Conservation (phyloP, 192 early-diverging fungal species). For the Coemansia sp. region DNA sequence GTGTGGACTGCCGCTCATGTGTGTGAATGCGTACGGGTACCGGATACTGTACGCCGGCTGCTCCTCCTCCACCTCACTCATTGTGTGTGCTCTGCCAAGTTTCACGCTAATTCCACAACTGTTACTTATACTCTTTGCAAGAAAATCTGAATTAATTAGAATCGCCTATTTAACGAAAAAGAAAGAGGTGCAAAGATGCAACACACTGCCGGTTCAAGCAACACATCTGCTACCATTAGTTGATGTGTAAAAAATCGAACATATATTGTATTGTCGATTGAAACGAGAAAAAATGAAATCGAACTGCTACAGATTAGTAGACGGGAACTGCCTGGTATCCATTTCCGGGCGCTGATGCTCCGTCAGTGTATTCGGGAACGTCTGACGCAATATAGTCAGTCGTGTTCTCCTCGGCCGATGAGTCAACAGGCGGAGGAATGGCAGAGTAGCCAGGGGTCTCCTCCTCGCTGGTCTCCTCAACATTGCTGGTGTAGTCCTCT, state of each 20-base stretch:
- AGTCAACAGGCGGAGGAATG: neutral
- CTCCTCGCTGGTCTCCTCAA: no score
- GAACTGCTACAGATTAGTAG: neutral
- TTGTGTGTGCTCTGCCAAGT: neutral
- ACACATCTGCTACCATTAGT: neutral
- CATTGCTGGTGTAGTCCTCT: no score
- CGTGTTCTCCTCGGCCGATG: no score
- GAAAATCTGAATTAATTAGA: neutral
- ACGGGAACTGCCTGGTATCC: neutral
- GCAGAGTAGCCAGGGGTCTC: slow-evolving; percentile 8
- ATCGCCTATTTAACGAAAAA: neutral
- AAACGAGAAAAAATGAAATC: neutral
- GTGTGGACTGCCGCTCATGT: slow-evolving; percentile 47
- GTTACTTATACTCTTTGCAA: neutral
- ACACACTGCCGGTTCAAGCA: neutral
- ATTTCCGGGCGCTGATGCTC: neutral
- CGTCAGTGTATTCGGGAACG: neutral
- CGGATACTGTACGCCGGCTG: slow-evolving; percentile 20
- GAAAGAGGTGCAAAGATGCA: neutral
- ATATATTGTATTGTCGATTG: neutral
- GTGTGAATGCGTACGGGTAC: slow-evolving; percentile 40
- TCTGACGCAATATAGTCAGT: neutral
- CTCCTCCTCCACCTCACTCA: neutral
- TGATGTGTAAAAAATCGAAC: neutral
- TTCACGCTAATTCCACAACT: neutral